Conservation (phyloP, 768 basidiomycete species). For the Hygrocybe punicea region DNA sequence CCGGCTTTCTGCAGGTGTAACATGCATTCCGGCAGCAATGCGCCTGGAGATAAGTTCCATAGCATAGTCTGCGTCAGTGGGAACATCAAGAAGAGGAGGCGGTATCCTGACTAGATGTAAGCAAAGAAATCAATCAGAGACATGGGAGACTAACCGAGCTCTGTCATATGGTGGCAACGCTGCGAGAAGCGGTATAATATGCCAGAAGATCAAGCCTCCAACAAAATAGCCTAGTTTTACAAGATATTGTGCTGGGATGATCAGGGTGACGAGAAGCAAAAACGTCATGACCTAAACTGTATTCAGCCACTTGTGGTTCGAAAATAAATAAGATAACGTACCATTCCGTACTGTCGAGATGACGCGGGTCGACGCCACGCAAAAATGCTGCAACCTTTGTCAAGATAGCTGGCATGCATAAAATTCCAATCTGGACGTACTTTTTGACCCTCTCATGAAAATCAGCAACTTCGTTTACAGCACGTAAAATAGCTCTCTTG, state of each 20-base stretch:
- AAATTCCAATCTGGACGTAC: conserved; percentile 32
- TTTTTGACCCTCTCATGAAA: conserved; percentile 63
- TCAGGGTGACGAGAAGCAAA: conserved; percentile 38
- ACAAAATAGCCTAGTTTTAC: conserved; percentile 46
- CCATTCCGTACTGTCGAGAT: too few relatives aligned
- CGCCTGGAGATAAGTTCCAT: conserved; percentile 66
- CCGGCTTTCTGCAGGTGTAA: conserved; percentile 35
- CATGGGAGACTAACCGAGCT: conserved; percentile 38
- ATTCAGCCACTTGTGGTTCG: too few relatives aligned
- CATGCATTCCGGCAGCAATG: conserved; percentile 50
- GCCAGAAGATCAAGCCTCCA: conserved; percentile 60
- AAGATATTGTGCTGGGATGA: conserved; percentile 50
- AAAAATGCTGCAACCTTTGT: conserved; percentile 49
- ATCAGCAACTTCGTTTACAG: conserved; percentile 51
- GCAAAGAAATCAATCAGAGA: not conserved
- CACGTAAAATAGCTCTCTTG: conserved; percentile 40
- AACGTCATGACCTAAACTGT: conserved; percentile 37
- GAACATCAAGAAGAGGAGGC: conserved; percentile 47
- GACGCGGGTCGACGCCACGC: conserved; percentile 50
- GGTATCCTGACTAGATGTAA: conserved; percentile 38
- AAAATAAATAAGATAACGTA: conserved; percentile 38
- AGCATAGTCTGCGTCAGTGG: conserved; percentile 68
- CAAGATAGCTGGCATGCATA: conserved; percentile 2
- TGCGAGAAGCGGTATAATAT: conserved; percentile 52
- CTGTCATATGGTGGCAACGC: conserved; percentile 47